Conservation (phyloP, 192 early-diverging fungal genomes). For the Coemansia erecta region DNA sequence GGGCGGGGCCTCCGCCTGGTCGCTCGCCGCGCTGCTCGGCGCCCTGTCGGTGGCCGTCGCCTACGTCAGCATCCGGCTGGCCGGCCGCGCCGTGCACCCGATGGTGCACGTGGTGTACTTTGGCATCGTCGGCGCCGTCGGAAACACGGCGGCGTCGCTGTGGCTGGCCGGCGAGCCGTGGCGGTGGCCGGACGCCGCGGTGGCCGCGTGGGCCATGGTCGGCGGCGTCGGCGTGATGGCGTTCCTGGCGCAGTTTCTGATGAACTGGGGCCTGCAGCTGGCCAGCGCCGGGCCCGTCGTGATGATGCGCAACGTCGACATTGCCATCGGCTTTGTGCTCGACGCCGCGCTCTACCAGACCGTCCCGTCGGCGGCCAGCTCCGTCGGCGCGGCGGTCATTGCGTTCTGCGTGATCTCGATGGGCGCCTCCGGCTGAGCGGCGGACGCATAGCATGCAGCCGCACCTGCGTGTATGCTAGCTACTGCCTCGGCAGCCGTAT, state of each 20-base stretch:
- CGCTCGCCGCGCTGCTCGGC: conserved; percentile 20
- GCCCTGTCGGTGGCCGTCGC: conserved; percentile 14
- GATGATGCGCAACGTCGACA: conserved; percentile 31
- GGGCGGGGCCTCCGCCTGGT: conserved; percentile 5
- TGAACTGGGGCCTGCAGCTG: conserved; percentile 30
- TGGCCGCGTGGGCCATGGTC: background rate
- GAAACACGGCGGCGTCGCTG: background rate
- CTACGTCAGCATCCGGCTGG: conserved; percentile 29
- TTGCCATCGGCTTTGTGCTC: conserved; percentile 19
- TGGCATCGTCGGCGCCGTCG: conserved; percentile 16
- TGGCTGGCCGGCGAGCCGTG: conserved; percentile 5
- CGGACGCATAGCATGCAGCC: too few species aligned
- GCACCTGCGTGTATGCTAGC: too few species aligned
- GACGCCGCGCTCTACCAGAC: conserved; percentile 18
- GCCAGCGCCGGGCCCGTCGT: conserved; percentile 23
- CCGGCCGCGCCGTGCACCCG: conserved; percentile 18
- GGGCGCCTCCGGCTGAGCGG: background rate
- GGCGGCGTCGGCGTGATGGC: conserved; percentile 19
- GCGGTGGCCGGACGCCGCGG: background rate
- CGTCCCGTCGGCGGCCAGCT: conserved; percentile 2
- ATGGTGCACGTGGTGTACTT: conserved; percentile 32
- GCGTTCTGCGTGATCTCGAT: conserved; percentile 15
- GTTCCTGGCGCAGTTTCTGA: conserved; percentile 25
- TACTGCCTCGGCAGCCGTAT: too few species aligned
- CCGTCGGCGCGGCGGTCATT: conserved; percentile 19